These are phyloP conservation scores for Phialophora verrucosa DNA, from an alignment of 2,329 filamentous ascomycete genomes.

Conservation along the genomic window DNA sequence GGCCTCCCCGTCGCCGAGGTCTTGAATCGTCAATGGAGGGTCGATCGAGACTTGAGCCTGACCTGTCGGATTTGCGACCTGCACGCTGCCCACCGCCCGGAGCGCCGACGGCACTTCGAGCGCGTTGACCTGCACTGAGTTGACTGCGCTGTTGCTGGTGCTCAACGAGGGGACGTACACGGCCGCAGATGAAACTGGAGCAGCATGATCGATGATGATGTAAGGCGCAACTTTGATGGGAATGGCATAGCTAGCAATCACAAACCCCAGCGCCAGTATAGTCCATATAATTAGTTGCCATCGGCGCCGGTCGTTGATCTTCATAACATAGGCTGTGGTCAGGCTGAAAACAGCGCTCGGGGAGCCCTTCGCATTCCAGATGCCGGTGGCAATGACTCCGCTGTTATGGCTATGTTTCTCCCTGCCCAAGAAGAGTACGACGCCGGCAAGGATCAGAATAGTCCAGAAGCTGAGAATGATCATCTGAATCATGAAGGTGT, in stretches of 20 bases:
- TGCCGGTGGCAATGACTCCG: slow-evolving; percentile 17
- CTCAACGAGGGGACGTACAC: slow-evolving; percentile 11
- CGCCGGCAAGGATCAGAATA: slow-evolving; percentile 13
- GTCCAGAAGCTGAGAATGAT: slow-evolving; percentile 19
- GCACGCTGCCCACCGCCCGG: slow-evolving; percentile 12
- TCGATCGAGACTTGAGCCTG: slow-evolving; percentile 7
- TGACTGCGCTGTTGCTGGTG: background rate
- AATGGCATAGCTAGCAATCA: slow-evolving; percentile 16
- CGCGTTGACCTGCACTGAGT: slow-evolving; percentile 11
- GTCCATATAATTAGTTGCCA: slow-evolving; percentile 11
- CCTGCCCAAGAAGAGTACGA: slow-evolving; percentile 16
- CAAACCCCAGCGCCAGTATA: slow-evolving; percentile 2
- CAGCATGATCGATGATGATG: slow-evolving; percentile 18
- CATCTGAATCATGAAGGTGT: slow-evolving; percentile 19
- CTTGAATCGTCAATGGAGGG: slow-evolving; percentile 7
- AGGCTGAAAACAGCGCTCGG: slow-evolving; percentile 11
- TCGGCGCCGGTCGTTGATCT: slow-evolving; percentile 17
- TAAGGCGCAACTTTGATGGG: slow-evolving; percentile 20
- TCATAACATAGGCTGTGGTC: slow-evolving; percentile 9
- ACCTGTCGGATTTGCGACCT: slow-evolving; percentile 11
- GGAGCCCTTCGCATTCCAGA: slow-evolving; percentile 16
- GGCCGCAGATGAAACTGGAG: slow-evolving; percentile 9
- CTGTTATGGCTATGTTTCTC: slow-evolving; percentile 22
- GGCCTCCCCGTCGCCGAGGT: slow-evolving; percentile 17
- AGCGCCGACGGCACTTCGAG: slow-evolving; percentile 18